Conservation (phyloP, 257 asterid species). For the Echites panduratus region DNA sequence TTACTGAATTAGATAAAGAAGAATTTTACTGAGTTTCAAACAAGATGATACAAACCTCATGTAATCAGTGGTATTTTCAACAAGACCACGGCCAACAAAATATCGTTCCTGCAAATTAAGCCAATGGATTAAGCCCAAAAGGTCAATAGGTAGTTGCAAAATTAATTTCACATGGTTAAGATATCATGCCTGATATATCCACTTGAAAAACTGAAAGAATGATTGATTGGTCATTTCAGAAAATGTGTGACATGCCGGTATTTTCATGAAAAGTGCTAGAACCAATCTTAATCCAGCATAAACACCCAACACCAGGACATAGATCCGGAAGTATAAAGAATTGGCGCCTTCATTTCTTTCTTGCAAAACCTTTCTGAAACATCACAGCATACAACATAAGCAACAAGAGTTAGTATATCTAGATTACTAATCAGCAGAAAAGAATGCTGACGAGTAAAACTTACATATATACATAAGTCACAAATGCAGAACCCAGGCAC, state of each 20-base stretch:
- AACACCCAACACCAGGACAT: conserved; percentile 82
- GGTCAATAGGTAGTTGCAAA: neutral
- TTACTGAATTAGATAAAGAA: neutral
- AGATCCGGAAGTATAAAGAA: conserved; percentile 81
- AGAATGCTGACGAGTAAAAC: conserved; percentile 20
- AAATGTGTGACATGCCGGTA: conserved; percentile 76
- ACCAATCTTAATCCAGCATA: conserved; percentile 78
- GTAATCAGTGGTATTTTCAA: conserved; percentile 76
- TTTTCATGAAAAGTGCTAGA: conserved; percentile 65
- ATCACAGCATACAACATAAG: conserved; percentile 18
- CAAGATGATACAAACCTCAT: conserved; percentile 48
- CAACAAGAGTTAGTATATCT: conserved; percentile 13
- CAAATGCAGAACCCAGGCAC: conserved; percentile 64
- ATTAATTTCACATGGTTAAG: neutral
- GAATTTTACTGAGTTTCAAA: neutral
- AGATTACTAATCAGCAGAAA: neutral
- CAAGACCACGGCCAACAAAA: conserved; percentile 99
- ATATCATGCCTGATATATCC: conserved; percentile 84
- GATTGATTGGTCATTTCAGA: conserved; percentile 88
- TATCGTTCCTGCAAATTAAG: conserved; percentile 76
- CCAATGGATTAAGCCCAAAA: conserved; percentile 5
- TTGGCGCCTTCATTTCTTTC: conserved; percentile 58
- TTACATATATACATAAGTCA: conserved; percentile 73
- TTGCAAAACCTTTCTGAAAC: conserved; percentile 66
- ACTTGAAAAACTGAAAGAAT: conserved; percentile 96